phyloP scores from a whole-genome alignment of 1,139 yeast species.

The Debaryomycetaceae sp. region DNA sequence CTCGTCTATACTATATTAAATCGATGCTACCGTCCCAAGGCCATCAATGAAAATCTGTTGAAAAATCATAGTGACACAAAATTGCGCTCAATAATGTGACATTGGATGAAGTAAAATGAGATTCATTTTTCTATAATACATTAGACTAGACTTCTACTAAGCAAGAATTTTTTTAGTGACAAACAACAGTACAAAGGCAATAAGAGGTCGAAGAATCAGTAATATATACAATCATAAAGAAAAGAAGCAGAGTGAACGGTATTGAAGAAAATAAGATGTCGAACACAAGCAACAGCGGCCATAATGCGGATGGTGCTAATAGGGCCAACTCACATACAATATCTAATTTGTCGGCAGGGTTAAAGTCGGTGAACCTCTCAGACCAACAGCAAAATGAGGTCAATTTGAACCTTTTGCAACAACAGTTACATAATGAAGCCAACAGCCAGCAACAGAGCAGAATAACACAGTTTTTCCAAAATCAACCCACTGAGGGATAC shows the following conservation, averaged over 20 bases:
- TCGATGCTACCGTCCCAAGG: not conserved
- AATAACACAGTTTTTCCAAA: conserved; percentile 69
- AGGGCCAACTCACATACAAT: conserved; percentile 22
- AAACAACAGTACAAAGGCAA: not conserved
- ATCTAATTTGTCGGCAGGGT: conserved; percentile 50
- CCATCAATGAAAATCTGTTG: not conserved
- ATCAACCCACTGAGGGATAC: conserved; percentile 80
- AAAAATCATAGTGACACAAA: conserved; percentile 3
- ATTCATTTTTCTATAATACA: not conserved
- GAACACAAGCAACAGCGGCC: not conserved
- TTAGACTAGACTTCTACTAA: too few relatives aligned
- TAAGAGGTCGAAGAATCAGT: too few relatives aligned
- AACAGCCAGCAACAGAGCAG: conserved; percentile 46
- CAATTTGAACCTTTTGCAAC: conserved; percentile 37
- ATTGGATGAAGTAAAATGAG: not conserved
- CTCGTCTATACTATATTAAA: too few relatives aligned
- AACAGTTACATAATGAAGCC: conserved; percentile 36
- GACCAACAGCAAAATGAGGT: conserved; percentile 45
- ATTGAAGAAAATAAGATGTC: not conserved
- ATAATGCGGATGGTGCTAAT: conserved; percentile 3
- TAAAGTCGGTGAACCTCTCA: conserved; percentile 38
- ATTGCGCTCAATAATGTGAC: not conserved
- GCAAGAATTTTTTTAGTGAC: not conserved
- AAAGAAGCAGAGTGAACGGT: not conserved
- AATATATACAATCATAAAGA: too few relatives aligned